Conservation (phyloP, 768 basidiomycete species). For the Leccinum sublutescens region DNA sequence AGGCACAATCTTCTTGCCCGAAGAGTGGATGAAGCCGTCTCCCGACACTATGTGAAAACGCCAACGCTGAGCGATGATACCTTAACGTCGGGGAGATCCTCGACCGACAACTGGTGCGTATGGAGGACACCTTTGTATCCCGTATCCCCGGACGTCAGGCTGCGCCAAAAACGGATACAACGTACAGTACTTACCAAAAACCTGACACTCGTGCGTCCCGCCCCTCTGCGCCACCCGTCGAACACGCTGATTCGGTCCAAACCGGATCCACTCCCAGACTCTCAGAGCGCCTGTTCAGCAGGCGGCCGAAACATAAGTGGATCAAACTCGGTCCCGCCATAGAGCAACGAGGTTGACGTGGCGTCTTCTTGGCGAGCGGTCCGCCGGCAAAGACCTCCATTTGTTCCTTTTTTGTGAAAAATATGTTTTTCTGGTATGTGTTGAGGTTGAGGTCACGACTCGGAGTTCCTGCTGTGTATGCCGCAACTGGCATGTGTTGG, state of each 20-base stretch:
- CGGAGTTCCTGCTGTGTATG: too few species aligned
- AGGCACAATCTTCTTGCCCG: constrained; percentile 34
- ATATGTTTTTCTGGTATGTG: too few species aligned
- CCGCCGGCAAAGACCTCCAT: constrained; percentile 37
- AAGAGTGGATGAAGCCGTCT: constrained; percentile 34
- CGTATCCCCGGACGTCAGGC: not conserved
- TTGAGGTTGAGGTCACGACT: too few species aligned
- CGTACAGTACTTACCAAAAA: too few species aligned
- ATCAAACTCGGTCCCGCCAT: constrained; percentile 40
- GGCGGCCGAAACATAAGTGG: constrained; percentile 18
- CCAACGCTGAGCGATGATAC: constrained; percentile 18
- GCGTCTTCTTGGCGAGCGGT: constrained; percentile 34
- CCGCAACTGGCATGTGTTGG: too few species aligned
- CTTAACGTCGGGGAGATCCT: constrained; percentile 36
- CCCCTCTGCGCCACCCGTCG: constrained; percentile 38
- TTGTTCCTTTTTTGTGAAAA: not conserved
- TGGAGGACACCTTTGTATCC: constrained; percentile 7
- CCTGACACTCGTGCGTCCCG: constrained; percentile 30
- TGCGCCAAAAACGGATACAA: constrained; percentile 34
- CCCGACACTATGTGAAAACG: too few species aligned
- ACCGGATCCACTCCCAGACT: constrained; percentile 5
- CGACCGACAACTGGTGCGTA: constrained; percentile 28
- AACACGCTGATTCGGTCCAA: constrained; percentile 20
- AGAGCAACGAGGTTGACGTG: constrained; percentile 29
- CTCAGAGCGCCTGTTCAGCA: constrained; percentile 14